Evolutionary conservation across 75 land plant species (phyloP), one percentile per base, ranked within the genome.

Genomic region (Adiantum capillusveneris): DNA sequence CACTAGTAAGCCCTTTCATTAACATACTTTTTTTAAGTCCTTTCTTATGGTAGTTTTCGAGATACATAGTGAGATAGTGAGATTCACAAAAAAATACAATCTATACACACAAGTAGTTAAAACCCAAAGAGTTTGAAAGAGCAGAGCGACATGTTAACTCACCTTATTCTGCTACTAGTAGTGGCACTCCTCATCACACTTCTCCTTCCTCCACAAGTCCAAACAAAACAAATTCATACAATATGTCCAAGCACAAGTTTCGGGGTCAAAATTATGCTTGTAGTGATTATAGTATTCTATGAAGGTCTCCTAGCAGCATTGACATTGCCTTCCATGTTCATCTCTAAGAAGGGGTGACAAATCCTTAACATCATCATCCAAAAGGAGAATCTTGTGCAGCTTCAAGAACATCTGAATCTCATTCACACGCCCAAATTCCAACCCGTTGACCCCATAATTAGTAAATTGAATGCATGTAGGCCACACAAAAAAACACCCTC

Each of bases 261-360:
- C 76, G 16, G 84, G 80, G 57, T 76, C 59, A 30, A 83, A 81
- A 41, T 59, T 69, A 44, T 64, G 64, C 58, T 67, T 65, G 56
- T 83, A 83, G 0, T 81, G 42, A 51, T 81, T 78, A 20, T 80
- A 81, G 3, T 77, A 70, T 17, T 80, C 86, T 59, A 73, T 76
- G 56, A 84, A 83, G 11, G 77, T 83, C 64, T 83, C 86, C 14
- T 80, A 0, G 86, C 86, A 12, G 81, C 86, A 70, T 83, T 76
- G 36, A 83, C 86, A 45, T 84, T 81, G 25, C 87, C 87, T 63
- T 84, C 81, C 79, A 84, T 74, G 58, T 84, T 84, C 25, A 84
- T 78, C 65, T 71, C 64, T 79, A 79, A 84, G 31, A n/a, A 84
- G 54, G 7, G 65, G 70, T 0, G 83, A 80, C 51, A 83, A 50